Evolutionary conservation across 371 early-diverging fungal genomes (phyloP).

Genomic region (Zancudomyces culisetae): DNA sequence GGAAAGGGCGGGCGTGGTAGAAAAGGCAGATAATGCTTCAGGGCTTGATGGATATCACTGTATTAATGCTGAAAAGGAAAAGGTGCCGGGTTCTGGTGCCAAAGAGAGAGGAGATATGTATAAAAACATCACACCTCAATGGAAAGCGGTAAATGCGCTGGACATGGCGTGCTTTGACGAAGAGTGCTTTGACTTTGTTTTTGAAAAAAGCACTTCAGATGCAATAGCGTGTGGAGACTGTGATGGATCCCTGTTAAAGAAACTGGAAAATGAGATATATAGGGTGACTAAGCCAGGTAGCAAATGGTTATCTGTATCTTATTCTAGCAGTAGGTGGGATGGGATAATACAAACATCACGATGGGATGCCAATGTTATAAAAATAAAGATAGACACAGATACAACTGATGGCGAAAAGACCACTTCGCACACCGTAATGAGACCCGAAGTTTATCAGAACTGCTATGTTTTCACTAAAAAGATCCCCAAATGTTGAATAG

Average conservation of each 20-base stretch:
- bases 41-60: not conserved
- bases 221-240: slow-evolving; percentile 27
- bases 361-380: not conserved
- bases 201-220: slow-evolving; percentile 27
- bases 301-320: slow-evolving; percentile 5
- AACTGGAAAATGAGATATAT: slow-evolving; percentile 2
- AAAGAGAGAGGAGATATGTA: not conserved
- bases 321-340: slow-evolving; percentile 4
- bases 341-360: not conserved
- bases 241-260: slow-evolving; percentile 5
- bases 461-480: slow-evolving; percentile 5
- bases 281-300: not conserved
- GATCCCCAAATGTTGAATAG: too few species aligned
- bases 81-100: too few species aligned
- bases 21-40: not conserved
- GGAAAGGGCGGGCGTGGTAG: too few species aligned
- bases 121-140: slow-evolving; percentile 1
- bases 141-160: slow-evolving; percentile 1
- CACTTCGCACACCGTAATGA: not conserved
- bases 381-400: not conserved
- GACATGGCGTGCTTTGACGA: slow-evolving; percentile 9
- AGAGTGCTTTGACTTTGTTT: slow-evolving; percentile 9
- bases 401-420: not conserved
- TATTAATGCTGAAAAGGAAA: not conserved
- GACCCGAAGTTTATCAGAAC: slow-evolving; percentile 4